These are phyloP conservation scores for Corynascus novoguineensis DNA, from an alignment of 495 filamentous ascomycete species.

Conservation along the genomic window DNA sequence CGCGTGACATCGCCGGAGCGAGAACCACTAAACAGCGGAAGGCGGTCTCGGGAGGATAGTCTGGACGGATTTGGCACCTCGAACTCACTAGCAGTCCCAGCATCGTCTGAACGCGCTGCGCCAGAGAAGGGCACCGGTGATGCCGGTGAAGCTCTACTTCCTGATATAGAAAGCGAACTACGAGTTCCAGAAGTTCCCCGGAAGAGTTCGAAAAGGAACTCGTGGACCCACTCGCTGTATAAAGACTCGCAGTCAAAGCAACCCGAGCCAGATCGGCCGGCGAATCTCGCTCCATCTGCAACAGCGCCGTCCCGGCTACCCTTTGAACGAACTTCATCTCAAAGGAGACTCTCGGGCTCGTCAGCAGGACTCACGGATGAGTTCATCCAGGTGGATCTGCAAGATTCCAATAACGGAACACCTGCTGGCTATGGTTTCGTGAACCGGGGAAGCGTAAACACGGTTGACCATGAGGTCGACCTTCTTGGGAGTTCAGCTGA, in stretches of 20 bases:
- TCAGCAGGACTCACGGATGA: slow-evolving; percentile 45
- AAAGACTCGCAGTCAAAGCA: slow-evolving; percentile 10
- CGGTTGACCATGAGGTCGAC: slow-evolving; percentile 46
- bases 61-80: slow-evolving; percentile 36
- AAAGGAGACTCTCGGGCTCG: slow-evolving; percentile 46
- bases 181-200: slow-evolving; percentile 47
- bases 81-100: slow-evolving; percentile 29
- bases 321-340: slow-evolving; percentile 54
- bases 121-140: slow-evolving; percentile 43
- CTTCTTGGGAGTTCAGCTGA: slow-evolving; percentile 47
- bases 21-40: slow-evolving; percentile 43
- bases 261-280: not conserved
- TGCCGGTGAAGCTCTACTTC: not conserved
- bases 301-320: slow-evolving; percentile 46
- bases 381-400: slow-evolving; percentile 31
- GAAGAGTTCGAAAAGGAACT: slow-evolving; percentile 57
- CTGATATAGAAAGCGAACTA: not conserved
- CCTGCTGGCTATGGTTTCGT: slow-evolving; percentile 68
- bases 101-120: slow-evolving; percentile 54
- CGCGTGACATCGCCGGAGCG: slow-evolving; percentile 29
- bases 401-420: slow-evolving; percentile 18
- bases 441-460: slow-evolving; percentile 59
- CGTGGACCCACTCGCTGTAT: slow-evolving; percentile 19
- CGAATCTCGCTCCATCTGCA: slow-evolving; percentile 12
- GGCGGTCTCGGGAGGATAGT: slow-evolving; percentile 35